Evolutionary conservation across 2,329 filamentous ascomycete genomes (phyloP), one percentile per base, ranked within the genome.

Genomic region (Tolypocladium inflatum): DNA sequence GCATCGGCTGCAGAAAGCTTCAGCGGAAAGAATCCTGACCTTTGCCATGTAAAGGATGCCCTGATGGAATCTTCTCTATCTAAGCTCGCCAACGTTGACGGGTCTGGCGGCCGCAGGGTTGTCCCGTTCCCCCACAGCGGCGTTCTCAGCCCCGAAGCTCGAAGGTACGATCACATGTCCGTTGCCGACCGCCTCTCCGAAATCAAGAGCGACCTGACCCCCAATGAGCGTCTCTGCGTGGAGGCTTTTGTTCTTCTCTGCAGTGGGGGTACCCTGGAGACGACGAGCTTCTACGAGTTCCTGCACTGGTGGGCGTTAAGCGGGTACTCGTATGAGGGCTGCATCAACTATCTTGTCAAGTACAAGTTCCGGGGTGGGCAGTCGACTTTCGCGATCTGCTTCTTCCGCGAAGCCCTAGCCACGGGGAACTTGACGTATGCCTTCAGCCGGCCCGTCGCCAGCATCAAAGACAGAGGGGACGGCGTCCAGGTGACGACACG

Each of bases 11-110:
- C 35, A 37, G 11, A 37, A 11, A 37, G 13, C 35, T 11, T 37
- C 11, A 15, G 35, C 35, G 11, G 15, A 37, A 4, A 37, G 35
- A 37, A 13, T 13, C 10, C 52, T 26, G n/a, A 30, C 38, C 4
- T 33, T 33, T 17, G 26, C 41, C 38, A 37, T 26, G 1, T n/a
- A 5, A 4, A 70, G 67, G 66, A 70, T 9, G 54, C 55, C 9
- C 50, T 75, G 0, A 71, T 71, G 54, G 63, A 67, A 57, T 64
- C 65, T 45, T 73, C 66, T 0, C 57, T 78, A 1, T 65, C 68
- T 7, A 79, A 79, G 26, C 71, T 80, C 19, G 71, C 76, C 43
- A 76, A 80, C 45, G 69, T 80, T 4, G 78, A 80, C 57, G 77
- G 77, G 0, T 61, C 62, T 5, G 63, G 65, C 55, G 75, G 73